These are phyloP conservation scores for Cytauxzoon felis DNA, from an alignment of 169 alveolate species.

Conservation along the genomic window DNA sequence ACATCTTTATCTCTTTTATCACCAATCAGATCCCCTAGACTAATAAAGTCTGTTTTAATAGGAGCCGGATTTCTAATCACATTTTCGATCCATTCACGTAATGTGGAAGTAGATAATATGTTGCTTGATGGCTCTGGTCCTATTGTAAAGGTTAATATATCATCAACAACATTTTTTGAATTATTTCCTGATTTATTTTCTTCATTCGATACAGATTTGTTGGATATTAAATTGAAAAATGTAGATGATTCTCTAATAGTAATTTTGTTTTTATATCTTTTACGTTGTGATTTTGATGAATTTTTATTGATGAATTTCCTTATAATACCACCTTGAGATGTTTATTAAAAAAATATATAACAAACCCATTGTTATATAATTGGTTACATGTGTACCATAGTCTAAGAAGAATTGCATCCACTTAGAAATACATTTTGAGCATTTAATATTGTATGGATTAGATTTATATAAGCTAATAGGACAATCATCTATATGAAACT, in stretches of 20 bases:
- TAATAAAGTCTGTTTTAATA: slow-evolving; percentile 25
- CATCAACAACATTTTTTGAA: slow-evolving; percentile 4
- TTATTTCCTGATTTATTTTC: not conserved
- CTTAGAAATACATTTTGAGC: slow-evolving; percentile 33
- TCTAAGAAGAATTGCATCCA: slow-evolving; percentile 58
- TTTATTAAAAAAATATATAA: not conserved
- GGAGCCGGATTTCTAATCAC: slow-evolving; percentile 56
- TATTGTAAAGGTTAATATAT: slow-evolving; percentile 36
- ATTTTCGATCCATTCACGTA: slow-evolving; percentile 45
- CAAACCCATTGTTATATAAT: slow-evolving; percentile 53
- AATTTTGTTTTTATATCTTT: slow-evolving; percentile 2
- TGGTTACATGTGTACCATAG: slow-evolving; percentile 44
- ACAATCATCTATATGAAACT: slow-evolving; percentile 23
- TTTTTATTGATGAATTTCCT: slow-evolving; percentile 14
- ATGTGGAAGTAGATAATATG: slow-evolving; percentile 9
- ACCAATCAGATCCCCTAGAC: slow-evolving; percentile 24
- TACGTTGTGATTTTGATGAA: not conserved
- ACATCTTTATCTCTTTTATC: slow-evolving; percentile 4
- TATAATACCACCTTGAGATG: slow-evolving; percentile 41
- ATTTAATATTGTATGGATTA: slow-evolving; percentile 19
- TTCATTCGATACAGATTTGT: not conserved
- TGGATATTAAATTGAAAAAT: slow-evolving; percentile 22
- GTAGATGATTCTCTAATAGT: not conserved
- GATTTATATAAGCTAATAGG: slow-evolving; percentile 6
- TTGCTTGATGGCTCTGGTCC: slow-evolving; percentile 60